phyloP scores from a whole-genome alignment of 2,329 filamentous ascomycete species.

The Thermochaetoides dissita region DNA sequence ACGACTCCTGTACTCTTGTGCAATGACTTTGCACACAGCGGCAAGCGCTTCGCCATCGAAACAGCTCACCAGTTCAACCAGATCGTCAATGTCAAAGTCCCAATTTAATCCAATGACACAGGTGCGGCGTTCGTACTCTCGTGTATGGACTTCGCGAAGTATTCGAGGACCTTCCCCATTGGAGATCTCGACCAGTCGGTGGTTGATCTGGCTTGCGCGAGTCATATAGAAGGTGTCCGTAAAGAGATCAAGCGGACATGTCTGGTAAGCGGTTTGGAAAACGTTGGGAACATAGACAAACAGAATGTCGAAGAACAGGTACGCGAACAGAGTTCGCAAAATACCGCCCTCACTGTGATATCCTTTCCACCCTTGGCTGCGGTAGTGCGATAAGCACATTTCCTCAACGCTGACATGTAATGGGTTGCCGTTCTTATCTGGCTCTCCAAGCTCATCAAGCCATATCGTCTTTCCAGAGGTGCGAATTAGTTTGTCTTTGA shows the following conservation, averaged over 20 bases:
- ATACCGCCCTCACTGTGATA: slow-evolving; percentile 90
- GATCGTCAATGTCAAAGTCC: slow-evolving; percentile 67
- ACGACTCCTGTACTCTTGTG: slow-evolving; percentile 80
- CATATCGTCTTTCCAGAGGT: slow-evolving; percentile 65
- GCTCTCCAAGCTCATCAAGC: slow-evolving; percentile 58
- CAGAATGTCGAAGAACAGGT: slow-evolving; percentile 84
- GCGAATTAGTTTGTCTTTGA: slow-evolving; percentile 20
- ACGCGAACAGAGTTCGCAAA: slow-evolving; percentile 76
- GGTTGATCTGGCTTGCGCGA: slow-evolving; percentile 79
- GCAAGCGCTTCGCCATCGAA: slow-evolving; percentile 72
- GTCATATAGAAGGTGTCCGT: slow-evolving; percentile 84
- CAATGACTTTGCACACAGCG: slow-evolving; percentile 81
- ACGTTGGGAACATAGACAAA: slow-evolving; percentile 93
- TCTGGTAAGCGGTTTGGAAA: slow-evolving; percentile 91
- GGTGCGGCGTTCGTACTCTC: slow-evolving; percentile 56
- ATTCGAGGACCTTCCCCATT: slow-evolving; percentile 63
- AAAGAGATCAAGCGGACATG: slow-evolving; percentile 80
- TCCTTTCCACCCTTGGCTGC: slow-evolving; percentile 75
- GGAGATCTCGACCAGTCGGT: slow-evolving; percentile 68
- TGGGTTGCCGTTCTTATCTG: slow-evolving; percentile 22
- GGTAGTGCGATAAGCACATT: slow-evolving; percentile 85
- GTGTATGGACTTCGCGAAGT: slow-evolving; percentile 52
- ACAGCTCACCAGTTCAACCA: slow-evolving; percentile 64
- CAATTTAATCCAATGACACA: slow-evolving; percentile 88
- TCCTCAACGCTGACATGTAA: slow-evolving; percentile 78